These are phyloP conservation scores for Lepidium sativum DNA, from an alignment of 345 rosid species.

Conservation along the genomic window DNA sequence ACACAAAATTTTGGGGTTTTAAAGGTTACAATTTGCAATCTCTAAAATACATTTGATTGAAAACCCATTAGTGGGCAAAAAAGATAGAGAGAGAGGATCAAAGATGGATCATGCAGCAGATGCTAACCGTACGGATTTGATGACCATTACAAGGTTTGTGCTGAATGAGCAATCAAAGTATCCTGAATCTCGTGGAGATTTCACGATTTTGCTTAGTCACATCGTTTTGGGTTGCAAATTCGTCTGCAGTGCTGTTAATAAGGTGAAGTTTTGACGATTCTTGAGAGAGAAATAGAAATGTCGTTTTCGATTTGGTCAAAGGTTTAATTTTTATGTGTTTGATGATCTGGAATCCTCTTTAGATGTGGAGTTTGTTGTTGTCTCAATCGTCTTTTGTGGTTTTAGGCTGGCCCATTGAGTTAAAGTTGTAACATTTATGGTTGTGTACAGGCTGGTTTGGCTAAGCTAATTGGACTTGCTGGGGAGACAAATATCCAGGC, in stretches of 20 bases:
- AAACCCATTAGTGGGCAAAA: background rate
- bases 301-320: constrained; percentile 14
- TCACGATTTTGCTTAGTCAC: constrained; percentile 81
- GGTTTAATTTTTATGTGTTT: background rate
- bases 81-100: constrained; percentile 3
- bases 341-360: background rate
- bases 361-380: constrained; percentile 2
- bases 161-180: constrained; percentile 81
- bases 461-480: constrained; percentile 90
- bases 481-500: constrained; percentile 97
- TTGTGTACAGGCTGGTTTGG: constrained; percentile 83
- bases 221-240: constrained; percentile 98
- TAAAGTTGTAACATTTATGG: background rate
- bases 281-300: background rate
- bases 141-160: constrained; percentile 89
- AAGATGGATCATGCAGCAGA: constrained; percentile 87
- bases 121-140: constrained; percentile 84
- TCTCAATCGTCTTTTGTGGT: background rate
- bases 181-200: constrained; percentile 97
- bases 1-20: background rate
- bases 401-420: constrained; percentile 5
- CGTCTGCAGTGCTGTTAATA: constrained; percentile 90
- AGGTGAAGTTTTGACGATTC: constrained; percentile 33
- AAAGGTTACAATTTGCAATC: background rate
- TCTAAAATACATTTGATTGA: background rate